phyloP scores from a whole-genome alignment of 2,329 filamentous ascomycete species.

The Fusarium acutatum region DNA sequence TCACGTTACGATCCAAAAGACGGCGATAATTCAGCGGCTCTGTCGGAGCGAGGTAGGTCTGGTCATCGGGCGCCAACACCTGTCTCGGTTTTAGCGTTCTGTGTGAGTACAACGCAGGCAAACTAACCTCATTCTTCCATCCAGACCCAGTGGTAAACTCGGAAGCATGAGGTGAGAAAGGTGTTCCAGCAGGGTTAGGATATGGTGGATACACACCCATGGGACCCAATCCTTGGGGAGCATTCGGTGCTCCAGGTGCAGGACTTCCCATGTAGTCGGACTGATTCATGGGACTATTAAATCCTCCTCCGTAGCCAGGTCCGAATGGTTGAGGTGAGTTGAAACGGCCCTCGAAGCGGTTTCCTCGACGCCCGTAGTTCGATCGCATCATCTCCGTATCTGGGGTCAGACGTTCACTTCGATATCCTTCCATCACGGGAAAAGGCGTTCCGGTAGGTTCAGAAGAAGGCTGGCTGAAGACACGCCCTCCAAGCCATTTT shows the following conservation, averaged over 20 bases:
- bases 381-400: conserved; percentile 60
- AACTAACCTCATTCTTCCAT: conserved; percentile 66
- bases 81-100: conserved; percentile 41
- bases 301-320: conserved; percentile 49
- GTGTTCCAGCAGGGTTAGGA: conserved; percentile 67
- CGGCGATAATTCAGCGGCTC: conserved; percentile 97
- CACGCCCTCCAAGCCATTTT: conserved; percentile 57
- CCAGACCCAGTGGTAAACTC: conserved; percentile 71
- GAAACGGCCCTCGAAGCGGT: conserved; percentile 58
- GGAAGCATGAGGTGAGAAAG: conserved; percentile 76
- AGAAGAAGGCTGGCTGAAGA: conserved; percentile 50
- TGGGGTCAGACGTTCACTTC: conserved; percentile 56
- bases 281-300: conserved; percentile 46
- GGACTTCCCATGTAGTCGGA: conserved; percentile 49
- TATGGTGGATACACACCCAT: conserved; percentile 56
- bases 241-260: conserved; percentile 46
- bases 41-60: conserved; percentile 84
- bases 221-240: conserved; percentile 47
- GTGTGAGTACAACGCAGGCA: not conserved
- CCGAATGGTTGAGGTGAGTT: conserved; percentile 46
- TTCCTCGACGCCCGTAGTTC: conserved; percentile 53
- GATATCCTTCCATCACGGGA: conserved; percentile 52
- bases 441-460: conserved; percentile 50
- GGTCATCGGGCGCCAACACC: conserved; percentile 63
- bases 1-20: conserved; percentile 92